A percentile compares a stretch with the other conserved stretches of the same genome.
phyloP scores from a whole-genome alignment of 2,329 filamentous ascomycete genomes.

The Alternaria burnsii region DNA sequence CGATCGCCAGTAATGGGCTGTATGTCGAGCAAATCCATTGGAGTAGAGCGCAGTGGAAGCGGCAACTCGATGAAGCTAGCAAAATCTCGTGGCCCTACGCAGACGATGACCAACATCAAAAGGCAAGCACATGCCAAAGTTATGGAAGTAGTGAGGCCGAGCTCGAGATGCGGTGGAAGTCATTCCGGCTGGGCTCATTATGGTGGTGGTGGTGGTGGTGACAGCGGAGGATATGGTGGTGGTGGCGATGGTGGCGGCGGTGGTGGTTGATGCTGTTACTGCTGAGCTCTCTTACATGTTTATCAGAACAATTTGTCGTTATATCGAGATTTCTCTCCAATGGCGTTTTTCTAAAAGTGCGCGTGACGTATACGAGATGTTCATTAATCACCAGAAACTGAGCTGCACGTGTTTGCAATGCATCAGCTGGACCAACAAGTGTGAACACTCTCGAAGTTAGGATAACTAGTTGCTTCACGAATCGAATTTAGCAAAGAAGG shows the following conservation, averaged over 20 bases:
- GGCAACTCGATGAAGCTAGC: neutral
- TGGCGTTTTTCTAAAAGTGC: neutral
- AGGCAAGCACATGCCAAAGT: neutral
- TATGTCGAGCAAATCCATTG: slow-evolving; percentile 17
- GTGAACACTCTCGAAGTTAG: neutral
- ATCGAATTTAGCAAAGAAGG: neutral
- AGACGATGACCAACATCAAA: neutral
- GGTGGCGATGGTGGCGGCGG: slow-evolving; percentile 18
- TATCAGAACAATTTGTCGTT: neutral
- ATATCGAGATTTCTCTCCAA: too few relatives aligned
- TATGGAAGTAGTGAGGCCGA: neutral
- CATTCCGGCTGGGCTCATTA: slow-evolving; percentile 6
- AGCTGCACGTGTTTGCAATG: neutral
- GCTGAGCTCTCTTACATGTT: too few relatives aligned
- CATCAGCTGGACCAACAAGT: neutral
- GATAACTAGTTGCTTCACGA: neutral
- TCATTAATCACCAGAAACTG: neutral
- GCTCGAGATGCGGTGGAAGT: neutral
- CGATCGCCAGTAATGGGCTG: slow-evolving; percentile 10
- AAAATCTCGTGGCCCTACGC: neutral
- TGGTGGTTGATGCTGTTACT: neutral
- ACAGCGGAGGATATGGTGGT: slow-evolving; percentile 1
- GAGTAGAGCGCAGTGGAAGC: neutral
- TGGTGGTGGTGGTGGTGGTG: slow-evolving; percentile 13
- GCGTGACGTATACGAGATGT: neutral